phyloP scores from a whole-genome alignment of 2,329 filamentous ascomycete genomes.

The Aspergillus quadricinctus region DNA sequence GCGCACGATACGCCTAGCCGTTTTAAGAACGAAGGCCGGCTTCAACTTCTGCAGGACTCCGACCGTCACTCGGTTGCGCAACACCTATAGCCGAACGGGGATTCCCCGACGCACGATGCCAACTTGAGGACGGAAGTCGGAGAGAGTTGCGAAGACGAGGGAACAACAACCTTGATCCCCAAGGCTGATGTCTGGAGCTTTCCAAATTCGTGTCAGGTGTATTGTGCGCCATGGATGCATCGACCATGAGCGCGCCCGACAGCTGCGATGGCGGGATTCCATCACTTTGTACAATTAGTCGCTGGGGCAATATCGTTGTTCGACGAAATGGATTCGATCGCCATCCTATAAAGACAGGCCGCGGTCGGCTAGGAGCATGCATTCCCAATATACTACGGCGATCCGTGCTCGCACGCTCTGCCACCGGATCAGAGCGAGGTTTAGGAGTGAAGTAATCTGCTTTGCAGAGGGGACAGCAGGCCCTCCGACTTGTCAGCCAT shows the following conservation, averaged over 20 bases:
- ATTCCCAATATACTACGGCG: conserved; percentile 24
- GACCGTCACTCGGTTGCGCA: conserved; percentile 1
- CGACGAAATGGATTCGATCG: conserved; percentile 29
- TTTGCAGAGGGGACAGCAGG: conserved; percentile 96
- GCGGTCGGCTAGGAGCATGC: conserved; percentile 28
- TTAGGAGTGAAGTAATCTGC: conserved; percentile 96
- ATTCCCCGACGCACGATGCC: neutral
- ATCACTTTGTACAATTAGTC: conserved; percentile 27
- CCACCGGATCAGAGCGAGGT: conserved; percentile 59
- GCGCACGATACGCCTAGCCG: neutral
- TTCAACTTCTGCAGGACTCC: conserved; percentile 19
- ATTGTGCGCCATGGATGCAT: neutral
- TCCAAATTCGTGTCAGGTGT: neutral
- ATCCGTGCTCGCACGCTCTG: conserved; percentile 28
- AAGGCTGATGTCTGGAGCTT: neutral
- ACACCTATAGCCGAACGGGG: neutral
- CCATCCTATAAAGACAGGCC: conserved; percentile 32
- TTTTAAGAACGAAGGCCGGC: conserved; percentile 14
- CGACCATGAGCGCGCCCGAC: neutral
- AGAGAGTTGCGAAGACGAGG: neutral
- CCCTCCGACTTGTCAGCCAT: conserved; percentile 89
- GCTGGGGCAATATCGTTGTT: conserved; percentile 35
- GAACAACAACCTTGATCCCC: neutral
- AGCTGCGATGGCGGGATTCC: neutral
- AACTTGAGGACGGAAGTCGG: neutral